A percentile compares a stretch with the other conserved stretches of the same genome.
Conservation (phyloP, 78 protist genomes). For the Mantamonas sphyraenae region DNA sequence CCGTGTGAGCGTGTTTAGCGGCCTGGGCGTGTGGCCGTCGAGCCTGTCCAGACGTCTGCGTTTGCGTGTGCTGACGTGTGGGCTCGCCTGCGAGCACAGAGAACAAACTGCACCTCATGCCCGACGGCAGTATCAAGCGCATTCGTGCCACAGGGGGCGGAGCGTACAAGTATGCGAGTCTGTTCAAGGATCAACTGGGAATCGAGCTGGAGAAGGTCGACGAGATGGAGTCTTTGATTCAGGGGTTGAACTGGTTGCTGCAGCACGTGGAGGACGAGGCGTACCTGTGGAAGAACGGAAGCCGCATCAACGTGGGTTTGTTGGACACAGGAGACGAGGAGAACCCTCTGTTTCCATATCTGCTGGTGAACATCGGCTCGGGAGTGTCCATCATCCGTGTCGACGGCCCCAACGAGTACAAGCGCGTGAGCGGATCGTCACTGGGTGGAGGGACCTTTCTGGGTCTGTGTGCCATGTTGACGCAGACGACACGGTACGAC, state of each 20-base stretch:
- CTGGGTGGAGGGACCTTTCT: conserved; percentile 88
- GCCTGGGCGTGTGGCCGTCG: too few species aligned
- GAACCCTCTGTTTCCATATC: conserved; percentile 54
- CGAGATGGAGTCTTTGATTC: conserved; percentile 69
- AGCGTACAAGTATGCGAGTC: conserved; percentile 64
- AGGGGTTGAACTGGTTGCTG: conserved; percentile 71
- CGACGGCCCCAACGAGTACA: conserved; percentile 35
- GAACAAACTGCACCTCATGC: neutral
- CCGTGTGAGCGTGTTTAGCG: too few species aligned
- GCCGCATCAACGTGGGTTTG: neutral
- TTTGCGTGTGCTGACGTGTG: too few species aligned
- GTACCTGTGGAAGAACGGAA: neutral
- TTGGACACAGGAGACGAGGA: neutral
- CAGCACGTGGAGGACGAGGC: conserved; percentile 18
- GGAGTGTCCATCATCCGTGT: conserved; percentile 80
- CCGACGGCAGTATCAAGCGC: neutral
- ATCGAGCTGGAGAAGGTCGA: conserved; percentile 36
- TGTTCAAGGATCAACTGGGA: conserved; percentile 30
- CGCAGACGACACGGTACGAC: conserved; percentile 55
- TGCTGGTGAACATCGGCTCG: conserved; percentile 82
- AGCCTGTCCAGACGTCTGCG: too few species aligned
- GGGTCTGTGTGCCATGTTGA: conserved; percentile 74
- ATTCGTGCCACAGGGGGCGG: conserved; percentile 61
- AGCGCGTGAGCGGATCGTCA: conserved; percentile 82
- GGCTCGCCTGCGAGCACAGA: neutral